phyloP scores from a whole-genome alignment of 768 basidiomycete genomes.

The Chalciporus piperatus region DNA sequence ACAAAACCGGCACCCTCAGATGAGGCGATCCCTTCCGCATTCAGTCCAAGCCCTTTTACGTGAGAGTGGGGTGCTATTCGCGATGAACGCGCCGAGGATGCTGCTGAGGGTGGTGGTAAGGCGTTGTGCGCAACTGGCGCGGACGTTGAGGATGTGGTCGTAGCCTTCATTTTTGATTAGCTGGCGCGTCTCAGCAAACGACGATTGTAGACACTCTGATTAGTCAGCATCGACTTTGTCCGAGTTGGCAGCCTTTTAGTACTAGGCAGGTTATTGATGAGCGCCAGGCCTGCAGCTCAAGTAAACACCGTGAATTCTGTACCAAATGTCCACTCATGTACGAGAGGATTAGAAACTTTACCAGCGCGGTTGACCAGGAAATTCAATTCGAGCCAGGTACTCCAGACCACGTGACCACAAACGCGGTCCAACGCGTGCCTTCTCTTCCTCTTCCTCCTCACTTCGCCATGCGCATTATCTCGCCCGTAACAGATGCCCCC shows the following conservation, averaged over 20 bases:
- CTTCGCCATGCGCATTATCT: neutral
- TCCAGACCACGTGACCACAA: constrained; percentile 11
- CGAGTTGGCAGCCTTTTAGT: too few relatives aligned
- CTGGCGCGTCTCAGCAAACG: neutral
- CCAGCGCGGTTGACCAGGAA: too few relatives aligned
- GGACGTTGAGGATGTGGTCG: constrained; percentile 45
- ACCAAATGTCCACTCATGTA: too few relatives aligned
- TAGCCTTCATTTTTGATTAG: constrained; percentile 32
- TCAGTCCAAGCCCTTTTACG: constrained; percentile 93
- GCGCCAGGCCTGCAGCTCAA: too few relatives aligned
- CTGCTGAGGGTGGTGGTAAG: constrained; percentile 61
- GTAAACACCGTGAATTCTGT: too few relatives aligned
- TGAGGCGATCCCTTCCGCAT: constrained; percentile 75
- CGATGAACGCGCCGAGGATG: constrained; percentile 64
- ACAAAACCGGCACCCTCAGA: constrained; percentile 82
- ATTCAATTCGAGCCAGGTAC: too few relatives aligned
- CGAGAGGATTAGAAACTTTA: too few relatives aligned
- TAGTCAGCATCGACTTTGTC: neutral
- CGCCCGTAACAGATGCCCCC: neutral
- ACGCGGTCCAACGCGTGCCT: neutral
- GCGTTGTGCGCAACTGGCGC: constrained; percentile 71
- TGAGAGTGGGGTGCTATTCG: constrained; percentile 92
- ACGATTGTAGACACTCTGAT: neutral
- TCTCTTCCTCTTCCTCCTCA: neutral
- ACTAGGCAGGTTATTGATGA: too few relatives aligned